phyloP scores from a whole-genome alignment of 805 yeast genomes.

The Maudiozyma saulgeensis region DNA sequence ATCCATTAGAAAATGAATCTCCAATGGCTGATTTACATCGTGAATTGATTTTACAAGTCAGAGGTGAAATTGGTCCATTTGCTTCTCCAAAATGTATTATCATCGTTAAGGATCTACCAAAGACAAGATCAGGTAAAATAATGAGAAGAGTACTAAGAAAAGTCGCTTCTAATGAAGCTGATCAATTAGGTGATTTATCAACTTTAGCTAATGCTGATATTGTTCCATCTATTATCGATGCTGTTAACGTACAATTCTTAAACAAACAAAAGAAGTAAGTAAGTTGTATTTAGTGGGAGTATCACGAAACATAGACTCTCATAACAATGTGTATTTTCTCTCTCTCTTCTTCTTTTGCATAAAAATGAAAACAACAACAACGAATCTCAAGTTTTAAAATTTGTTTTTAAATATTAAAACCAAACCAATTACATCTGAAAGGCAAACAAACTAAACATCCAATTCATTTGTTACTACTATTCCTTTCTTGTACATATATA shows the following conservation, averaged over 20 bases:
- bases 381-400: no score
- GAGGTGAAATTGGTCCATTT: constrained; percentile 51
- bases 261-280: constrained; percentile 27
- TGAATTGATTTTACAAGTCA: constrained; percentile 71
- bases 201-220: constrained; percentile 81
- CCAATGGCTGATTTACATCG: constrained; percentile 37
- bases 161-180: constrained; percentile 84
- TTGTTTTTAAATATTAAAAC: no score
- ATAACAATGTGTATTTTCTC: no score
- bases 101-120: constrained; percentile 86
- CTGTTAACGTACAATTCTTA: constrained; percentile 42
- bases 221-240: constrained; percentile 65
- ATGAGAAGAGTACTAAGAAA: constrained; percentile 96
- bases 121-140: constrained; percentile 96
- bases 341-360: no score
- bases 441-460: no score
- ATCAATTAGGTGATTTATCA: constrained; percentile 83
- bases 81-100: constrained; percentile 89
- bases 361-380: no score
- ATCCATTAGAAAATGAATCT: constrained; percentile 24
- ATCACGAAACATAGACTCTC: no score
- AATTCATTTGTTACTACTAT: no score
- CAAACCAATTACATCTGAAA: no score
- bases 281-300: not conserved
- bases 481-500: no score